Evolutionary conservation across 495 filamentous ascomycete species (phyloP).

Genomic region (Clohesyomyces aquaticus): DNA sequence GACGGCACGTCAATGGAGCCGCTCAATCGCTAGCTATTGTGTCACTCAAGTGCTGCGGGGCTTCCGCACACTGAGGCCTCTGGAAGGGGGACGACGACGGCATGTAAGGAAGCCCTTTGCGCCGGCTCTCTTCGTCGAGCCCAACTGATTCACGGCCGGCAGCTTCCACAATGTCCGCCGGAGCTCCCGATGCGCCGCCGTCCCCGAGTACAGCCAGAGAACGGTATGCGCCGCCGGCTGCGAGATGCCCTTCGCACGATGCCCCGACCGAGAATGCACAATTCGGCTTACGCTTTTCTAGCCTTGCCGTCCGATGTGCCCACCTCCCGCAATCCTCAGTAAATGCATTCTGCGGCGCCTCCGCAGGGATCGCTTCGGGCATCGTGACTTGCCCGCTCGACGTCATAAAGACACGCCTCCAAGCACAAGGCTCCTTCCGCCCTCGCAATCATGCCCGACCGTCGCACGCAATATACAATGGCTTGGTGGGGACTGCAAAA

Average conservation of each 20-base stretch:
- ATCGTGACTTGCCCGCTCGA: slow-evolving; percentile 96
- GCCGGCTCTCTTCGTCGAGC: not conserved
- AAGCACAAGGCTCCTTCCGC: slow-evolving; percentile 86
- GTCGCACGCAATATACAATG: slow-evolving; percentile 69
- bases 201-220: slow-evolving; percentile 31
- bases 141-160: slow-evolving; percentile 14
- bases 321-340: slow-evolving; percentile 57
- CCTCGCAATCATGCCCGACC: slow-evolving; percentile 34
- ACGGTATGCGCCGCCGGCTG: slow-evolving; percentile 38
- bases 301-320: slow-evolving; percentile 60
- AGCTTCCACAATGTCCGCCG: slow-evolving; percentile 38
- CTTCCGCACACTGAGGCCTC: slow-evolving; percentile 44
- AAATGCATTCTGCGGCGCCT: slow-evolving; percentile 76
- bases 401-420: slow-evolving; percentile 98
- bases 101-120: slow-evolving; percentile 15
- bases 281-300: slow-evolving; percentile 50
- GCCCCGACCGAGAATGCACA: slow-evolving; percentile 5
- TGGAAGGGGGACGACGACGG: slow-evolving; percentile 40
- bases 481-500: slow-evolving; percentile 81
- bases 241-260: slow-evolving; percentile 19
- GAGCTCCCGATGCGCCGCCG: slow-evolving; percentile 29
- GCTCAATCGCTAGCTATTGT: slow-evolving; percentile 46
- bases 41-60: slow-evolving; percentile 47
- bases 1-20: slow-evolving; percentile 43
- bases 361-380: slow-evolving; percentile 87